A percentile compares a stretch with the other conserved stretches of the same genome.
These are phyloP conservation scores for Cardiospermum halicacabum DNA, from an alignment of 345 rosid genomes.

Conservation along the genomic window DNA sequence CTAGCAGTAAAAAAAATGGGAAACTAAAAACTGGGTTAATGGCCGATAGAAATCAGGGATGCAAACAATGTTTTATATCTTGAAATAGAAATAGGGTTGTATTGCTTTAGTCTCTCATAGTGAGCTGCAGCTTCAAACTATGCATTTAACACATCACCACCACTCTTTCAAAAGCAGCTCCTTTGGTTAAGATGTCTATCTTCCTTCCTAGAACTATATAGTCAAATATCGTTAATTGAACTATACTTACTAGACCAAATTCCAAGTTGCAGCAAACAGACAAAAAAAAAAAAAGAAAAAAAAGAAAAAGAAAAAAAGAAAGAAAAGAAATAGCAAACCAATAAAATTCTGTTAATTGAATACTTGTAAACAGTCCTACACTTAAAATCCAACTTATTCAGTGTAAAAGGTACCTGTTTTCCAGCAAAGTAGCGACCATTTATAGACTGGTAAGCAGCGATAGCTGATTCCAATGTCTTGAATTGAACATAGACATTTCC, in stretches of 20 bases:
- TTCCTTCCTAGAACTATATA: neutral
- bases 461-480: slow-evolving; percentile 74
- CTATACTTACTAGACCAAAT: too few relatives aligned
- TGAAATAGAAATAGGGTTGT: too few relatives aligned
- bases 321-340: too few relatives aligned
- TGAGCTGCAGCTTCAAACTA: neutral
- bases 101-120: neutral
- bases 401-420: slow-evolving; percentile 67
- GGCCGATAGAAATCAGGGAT: neutral
- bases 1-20: neutral
- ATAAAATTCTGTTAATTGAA: neutral
- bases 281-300: too few relatives aligned
- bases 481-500: slow-evolving; percentile 92
- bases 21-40: slow-evolving; percentile 1
- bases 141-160: neutral
- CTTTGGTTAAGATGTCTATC: neutral
- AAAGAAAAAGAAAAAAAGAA: too few relatives aligned
- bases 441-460: slow-evolving; percentile 54
- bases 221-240: too few relatives aligned
- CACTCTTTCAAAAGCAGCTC: neutral
- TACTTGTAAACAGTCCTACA: neutral
- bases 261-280: neutral
- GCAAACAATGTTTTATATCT: neutral
- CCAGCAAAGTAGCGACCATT: slow-evolving; percentile 94
- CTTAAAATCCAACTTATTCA: neutral